Evolutionary conservation across 2,329 filamentous ascomycete genomes (phyloP).

Genomic region (Arthrobotrys sinensis): DNA sequence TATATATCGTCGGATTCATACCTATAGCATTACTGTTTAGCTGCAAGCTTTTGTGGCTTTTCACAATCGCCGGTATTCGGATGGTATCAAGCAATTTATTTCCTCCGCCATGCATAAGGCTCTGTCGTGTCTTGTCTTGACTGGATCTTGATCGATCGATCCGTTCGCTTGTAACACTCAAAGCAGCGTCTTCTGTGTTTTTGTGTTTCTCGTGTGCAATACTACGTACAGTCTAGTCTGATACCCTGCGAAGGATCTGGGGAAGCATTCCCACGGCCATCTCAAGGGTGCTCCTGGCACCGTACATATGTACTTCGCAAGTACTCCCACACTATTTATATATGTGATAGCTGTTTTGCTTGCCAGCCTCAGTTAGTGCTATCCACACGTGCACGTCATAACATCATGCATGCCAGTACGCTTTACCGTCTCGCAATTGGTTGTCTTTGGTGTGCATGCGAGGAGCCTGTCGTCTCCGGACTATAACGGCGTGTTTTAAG

Average conservation of each 20-base stretch:
- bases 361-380: conserved; percentile 39
- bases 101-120: not conserved
- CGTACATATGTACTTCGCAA: conserved; percentile 1
- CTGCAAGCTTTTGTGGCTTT: conserved; percentile 35
- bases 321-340: conserved; percentile 33
- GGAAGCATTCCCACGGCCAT: not conserved
- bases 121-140: conserved; percentile 20
- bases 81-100: not conserved
- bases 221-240: not conserved
- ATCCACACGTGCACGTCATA: conserved; percentile 50
- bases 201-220: not conserved
- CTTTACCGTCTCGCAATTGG: conserved; percentile 36
- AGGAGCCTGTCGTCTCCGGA: conserved; percentile 34
- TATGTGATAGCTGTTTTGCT: conserved; percentile 31
- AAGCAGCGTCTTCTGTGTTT: not conserved
- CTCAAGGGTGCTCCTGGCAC: not conserved
- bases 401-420: conserved; percentile 30
- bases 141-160: conserved; percentile 40
- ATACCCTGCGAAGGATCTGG: not conserved
- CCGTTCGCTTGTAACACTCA: conserved; percentile 12
- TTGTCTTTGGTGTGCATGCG: conserved; percentile 18
- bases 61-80: not conserved
- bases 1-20: conserved; percentile 20
- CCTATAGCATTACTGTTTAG: conserved; percentile 24
- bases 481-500: conserved; percentile 43